Base-by-base conservation (phyloP, 176 grass and related monocot genomes). In the Carex parvula region DNA sequence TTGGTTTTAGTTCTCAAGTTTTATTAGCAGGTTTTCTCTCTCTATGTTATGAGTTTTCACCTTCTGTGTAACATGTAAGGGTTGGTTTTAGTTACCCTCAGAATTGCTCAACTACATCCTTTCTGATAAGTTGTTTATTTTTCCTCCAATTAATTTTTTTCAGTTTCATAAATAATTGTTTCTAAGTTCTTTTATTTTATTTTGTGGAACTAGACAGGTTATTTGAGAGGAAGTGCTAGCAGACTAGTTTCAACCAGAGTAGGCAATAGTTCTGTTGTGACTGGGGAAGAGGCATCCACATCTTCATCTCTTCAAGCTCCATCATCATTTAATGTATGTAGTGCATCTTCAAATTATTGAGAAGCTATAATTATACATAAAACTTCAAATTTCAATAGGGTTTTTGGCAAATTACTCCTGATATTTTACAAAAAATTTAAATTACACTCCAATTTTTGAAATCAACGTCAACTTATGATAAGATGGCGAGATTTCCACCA, bases 121-220 rank as follows among this genome's bases (percentile, higher is more conserved):
- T 59, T 66, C 3, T 16, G 29, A 16, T 16, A 35, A 66, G 64
- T 65, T 30, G 63, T 3, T 35, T 17, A 24, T n/a, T 74, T 57
- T 52, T 52, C 17, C 35, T 70, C 12, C 16, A 70, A 42, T 70
- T 2, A 24, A 30, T 65, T 32, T 35, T 35, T 48, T n/a, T 48
- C 35, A 12, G 17, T 1, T 50, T 0, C 44, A 24, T 50, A 5
- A 24, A 48, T 48, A 74, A 39, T 6, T 53, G 11, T 75, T 53
- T 64, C 37, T 29, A 75, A 54, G 42, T 80, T 61, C 8, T 70
- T 60, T 30, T 32, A 54, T 67, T 67, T 82, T 20, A 12, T 75
- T 74, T 75, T 89, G 61, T 83, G 72, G 74, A 86, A 84, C 85
- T 93, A 91, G 90, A 70, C 83, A 98, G 95, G 90, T 86, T 79